These are phyloP conservation scores for Ananas comosus DNA, from an alignment of 176 grass and related monocot genomes.

Conservation along the genomic window DNA sequence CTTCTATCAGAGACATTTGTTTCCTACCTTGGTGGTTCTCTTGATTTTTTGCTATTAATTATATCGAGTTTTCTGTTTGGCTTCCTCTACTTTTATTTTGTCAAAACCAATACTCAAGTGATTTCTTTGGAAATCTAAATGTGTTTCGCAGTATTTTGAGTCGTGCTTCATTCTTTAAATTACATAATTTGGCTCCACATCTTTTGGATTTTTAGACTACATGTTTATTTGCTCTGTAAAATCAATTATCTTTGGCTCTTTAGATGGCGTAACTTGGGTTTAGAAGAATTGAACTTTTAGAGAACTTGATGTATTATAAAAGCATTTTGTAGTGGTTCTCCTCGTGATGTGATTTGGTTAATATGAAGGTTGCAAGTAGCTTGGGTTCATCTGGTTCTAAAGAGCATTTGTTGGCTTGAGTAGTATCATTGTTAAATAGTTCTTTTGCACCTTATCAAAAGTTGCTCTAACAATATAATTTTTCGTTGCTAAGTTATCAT, in stretches of 20 bases:
- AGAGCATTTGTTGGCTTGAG: background rate
- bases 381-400: background rate
- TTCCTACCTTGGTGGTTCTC: no score
- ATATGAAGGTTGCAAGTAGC: no score
- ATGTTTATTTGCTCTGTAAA: background rate
- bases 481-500: no score
- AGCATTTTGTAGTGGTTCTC: background rate
- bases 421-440: no score
- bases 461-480: no score
- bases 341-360: background rate
- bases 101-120: slow-evolving; percentile 7
- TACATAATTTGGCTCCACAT: no score
- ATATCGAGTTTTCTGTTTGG: background rate
- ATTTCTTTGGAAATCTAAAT: background rate
- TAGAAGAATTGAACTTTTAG: no score
- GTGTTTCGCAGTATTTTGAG: background rate
- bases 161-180: background rate
- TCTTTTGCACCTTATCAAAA: no score
- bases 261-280: background rate
- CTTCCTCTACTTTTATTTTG: slow-evolving; percentile 13
- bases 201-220: no score
- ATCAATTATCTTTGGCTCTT: background rate
- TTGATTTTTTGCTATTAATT: no score
- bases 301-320: background rate
- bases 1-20: background rate